phyloP scores from a whole-genome alignment of 108 stramenopile species.

The Stephanodiscus minutulus region DNA sequence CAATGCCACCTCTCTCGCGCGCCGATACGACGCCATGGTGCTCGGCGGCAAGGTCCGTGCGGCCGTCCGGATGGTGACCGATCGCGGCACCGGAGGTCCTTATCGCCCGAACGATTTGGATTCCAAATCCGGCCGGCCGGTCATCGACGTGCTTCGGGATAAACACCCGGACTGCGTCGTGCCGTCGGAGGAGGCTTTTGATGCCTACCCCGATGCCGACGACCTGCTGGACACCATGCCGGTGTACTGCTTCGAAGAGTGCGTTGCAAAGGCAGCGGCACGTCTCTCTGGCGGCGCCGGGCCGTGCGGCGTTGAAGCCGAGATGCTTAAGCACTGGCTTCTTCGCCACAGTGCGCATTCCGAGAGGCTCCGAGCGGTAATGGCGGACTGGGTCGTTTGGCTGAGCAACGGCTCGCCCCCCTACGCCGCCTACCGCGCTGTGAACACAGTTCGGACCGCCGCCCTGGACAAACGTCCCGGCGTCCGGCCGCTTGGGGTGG shows the following conservation, averaged over 20 bases:
- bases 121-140: conserved; percentile 22
- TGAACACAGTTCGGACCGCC: conserved; percentile 23
- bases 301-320: not conserved
- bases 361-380: not conserved
- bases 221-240: conserved; percentile 13
- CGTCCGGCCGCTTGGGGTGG: conserved; percentile 31
- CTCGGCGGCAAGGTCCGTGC: conserved; percentile 17
- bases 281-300: conserved; percentile 27
- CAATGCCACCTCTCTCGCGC: not conserved
- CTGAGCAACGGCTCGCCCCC: conserved; percentile 27
- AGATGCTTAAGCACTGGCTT: conserved; percentile 14
- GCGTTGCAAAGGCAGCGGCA: conserved; percentile 24
- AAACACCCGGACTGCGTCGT: conserved; percentile 16
- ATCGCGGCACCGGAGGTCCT: conserved; percentile 8
- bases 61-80: conserved; percentile 27
- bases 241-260: conserved; percentile 21
- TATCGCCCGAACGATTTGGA: conserved; percentile 8
- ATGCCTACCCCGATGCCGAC: conserved; percentile 2
- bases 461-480: conserved; percentile 46
- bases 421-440: conserved; percentile 38
- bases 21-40: conserved; percentile 1
- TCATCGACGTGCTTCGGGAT: conserved; percentile 16
- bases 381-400: conserved; percentile 25
- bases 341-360: not conserved
- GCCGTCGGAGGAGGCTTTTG: conserved; percentile 1